Base-by-base conservation (phyloP, 257 asterid genomes). In the Solanum neorickii region DNA sequence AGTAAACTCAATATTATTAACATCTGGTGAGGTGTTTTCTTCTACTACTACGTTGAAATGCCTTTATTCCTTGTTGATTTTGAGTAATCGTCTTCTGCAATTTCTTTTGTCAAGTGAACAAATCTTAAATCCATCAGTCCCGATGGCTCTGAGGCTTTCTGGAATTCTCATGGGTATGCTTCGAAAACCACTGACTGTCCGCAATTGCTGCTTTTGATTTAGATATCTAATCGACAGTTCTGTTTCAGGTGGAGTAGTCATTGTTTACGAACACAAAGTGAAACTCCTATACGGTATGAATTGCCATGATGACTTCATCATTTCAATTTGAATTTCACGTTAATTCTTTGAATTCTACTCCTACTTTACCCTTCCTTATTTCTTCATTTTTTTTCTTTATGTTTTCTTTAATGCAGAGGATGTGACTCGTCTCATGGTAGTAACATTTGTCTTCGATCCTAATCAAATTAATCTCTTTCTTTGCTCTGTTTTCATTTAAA, bases 71-170 rank as follows among this genome's bases (percentile, higher is more conserved):
- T 66, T 21, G 42, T 85, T 39, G 31, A 66, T 39, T 41, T 44
- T 23, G 66, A 47, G 60, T 15, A 39, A 25, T 69, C 31, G 46
- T 41, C 42, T 66, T 77, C 70, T 76, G n/a, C 59, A 49, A 23
- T 49, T 56, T 74, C 29, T 37, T 78, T 44, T 33, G 59, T 12
- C 39, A 85, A 96, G 99, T 78, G 99, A 96, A 90, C 93, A 96
- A 92, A 95, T 96, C 86, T 89, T 96, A 66, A 94, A 96, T 87
- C 99, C 99, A 35, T 90, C 98, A 7, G 97, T 95, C 86, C 99
- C 99, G 2, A 94, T 96, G 99, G 98, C 99, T 86, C 95, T 96
- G 86, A 92, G 99, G 84, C 99, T 96, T 74, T 96, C 99, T 70
- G 98, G 98, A 86, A 95, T 96, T 88, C 98, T 96, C 88, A 96